Evolutionary conservation across 2,329 filamentous ascomycete genomes (phyloP), one percentile per base, ranked within the genome.

Genomic region (Paraconiothyrium sp.): DNA sequence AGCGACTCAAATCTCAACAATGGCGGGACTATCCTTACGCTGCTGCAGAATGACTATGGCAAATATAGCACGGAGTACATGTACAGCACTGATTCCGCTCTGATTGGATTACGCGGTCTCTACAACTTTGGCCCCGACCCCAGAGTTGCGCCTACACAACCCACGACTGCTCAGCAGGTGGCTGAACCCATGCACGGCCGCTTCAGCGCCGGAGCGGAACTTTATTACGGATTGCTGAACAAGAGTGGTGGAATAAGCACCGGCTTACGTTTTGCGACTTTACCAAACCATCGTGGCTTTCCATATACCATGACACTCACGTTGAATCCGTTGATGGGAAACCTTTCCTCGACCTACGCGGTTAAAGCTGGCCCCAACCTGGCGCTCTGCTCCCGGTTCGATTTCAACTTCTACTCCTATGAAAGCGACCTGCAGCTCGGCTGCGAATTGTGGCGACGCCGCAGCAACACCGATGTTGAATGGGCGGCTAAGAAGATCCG

Each of bases 321-420:
- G 8, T 80, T 97, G 52, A 98, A 97, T 70, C 95, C 95, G 4
- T 83, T 99, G 52, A 97, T 97, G 88, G 95, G 95, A 20, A 97
- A 92, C 74, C 85, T 99, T 62, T 94, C 91, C 60, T 92, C 93
- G 39, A 97, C 89, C 16, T 99, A 99, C 77, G 92, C 95, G 0
- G 92, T 98, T 51, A 91, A 92, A 72, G 94, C 94, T 1, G 93
- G 93, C 3, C 87, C 87, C 37, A 89, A 93, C 71, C 88, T 97
- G 68, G 92, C 93, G 11, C 86, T 99, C 54, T 95, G 93, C 66
- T 96, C 93, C 24, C 89, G 91, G 54, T 94, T 98, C 81, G 93
- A 96, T 74, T 99, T 99, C 81, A 99, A 99, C 73, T 91, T 97
- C 54, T 98, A 97, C 80, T 97, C 93, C 76, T 99, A 97, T 82